phyloP scores from a whole-genome alignment of 202 grass and related monocot species.

The Musa balbisiana region DNA sequence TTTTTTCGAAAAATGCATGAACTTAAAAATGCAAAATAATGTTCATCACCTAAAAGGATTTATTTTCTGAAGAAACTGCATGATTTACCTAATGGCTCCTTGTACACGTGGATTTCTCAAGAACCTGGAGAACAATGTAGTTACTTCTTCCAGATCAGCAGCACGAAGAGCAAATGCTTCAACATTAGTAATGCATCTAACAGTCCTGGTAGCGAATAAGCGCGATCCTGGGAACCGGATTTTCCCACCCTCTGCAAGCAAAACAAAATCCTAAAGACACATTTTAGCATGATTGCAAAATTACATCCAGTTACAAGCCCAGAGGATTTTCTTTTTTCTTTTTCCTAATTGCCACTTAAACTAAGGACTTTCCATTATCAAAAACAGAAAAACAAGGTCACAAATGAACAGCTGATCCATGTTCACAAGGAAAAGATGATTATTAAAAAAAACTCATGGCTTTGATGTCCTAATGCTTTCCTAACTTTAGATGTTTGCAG shows the following conservation, averaged over 20 bases:
- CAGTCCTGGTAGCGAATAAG: constrained; percentile 71
- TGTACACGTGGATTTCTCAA: constrained; percentile 75
- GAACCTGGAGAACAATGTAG: constrained; percentile 59
- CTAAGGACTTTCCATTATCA: too few relatives aligned
- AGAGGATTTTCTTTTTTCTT: not conserved
- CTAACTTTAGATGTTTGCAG: too few relatives aligned
- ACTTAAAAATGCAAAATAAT: not conserved
- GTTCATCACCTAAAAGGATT: not conserved
- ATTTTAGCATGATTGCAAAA: not conserved
- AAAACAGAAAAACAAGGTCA: too few relatives aligned
- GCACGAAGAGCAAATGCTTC: constrained; percentile 83
- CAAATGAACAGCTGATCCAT: too few relatives aligned
- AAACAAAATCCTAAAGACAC: not conserved
- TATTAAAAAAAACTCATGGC: too few relatives aligned
- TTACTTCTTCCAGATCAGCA: constrained; percentile 80
- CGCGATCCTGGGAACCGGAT: constrained; percentile 64
- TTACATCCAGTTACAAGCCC: not conserved
- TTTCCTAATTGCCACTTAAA: too few relatives aligned
- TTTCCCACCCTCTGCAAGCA: constrained; percentile 55
- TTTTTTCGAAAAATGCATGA: not conserved
- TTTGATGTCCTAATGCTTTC: too few relatives aligned
- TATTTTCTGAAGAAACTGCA: not conserved
- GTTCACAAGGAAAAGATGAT: too few relatives aligned
- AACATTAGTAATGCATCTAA: constrained; percentile 85
- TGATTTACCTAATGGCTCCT: constrained; percentile 55